Evolutionary conservation across 2,329 filamentous ascomycete genomes (phyloP).

Genomic region (Aspergillus sp.): DNA sequence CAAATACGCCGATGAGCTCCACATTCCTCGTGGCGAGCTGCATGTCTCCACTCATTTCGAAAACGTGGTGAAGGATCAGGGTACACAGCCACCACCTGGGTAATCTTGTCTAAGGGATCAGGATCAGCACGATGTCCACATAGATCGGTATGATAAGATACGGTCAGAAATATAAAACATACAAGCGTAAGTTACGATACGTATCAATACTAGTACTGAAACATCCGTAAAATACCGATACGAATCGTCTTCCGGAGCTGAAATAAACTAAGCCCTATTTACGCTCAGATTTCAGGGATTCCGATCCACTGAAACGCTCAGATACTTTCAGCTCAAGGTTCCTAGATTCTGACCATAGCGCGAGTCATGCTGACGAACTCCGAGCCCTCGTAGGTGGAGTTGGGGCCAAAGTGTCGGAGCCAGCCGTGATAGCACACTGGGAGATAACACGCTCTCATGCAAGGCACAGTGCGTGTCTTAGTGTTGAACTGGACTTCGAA

Average conservation of each 20-base stretch:
- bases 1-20: neutral
- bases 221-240: neutral
- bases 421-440: neutral
- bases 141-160: neutral
- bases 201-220: neutral
- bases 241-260: neutral
- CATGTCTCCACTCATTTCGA: neutral
- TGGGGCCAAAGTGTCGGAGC: neutral
- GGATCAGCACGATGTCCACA: neutral
- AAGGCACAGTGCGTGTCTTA: neutral
- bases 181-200: neutral
- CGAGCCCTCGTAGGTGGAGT: neutral
- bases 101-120: neutral
- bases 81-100: neutral
- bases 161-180: neutral
- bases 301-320: neutral
- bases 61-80: neutral
- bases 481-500: neutral
- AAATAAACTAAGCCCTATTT: neutral
- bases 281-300: neutral
- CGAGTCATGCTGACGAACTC: constrained; percentile 1
- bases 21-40: neutral
- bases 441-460: neutral
- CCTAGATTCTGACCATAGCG: neutral
- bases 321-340: neutral